Base-by-base conservation (phyloP, 306 rosid genomes). In the Pueraria montana region DNA sequence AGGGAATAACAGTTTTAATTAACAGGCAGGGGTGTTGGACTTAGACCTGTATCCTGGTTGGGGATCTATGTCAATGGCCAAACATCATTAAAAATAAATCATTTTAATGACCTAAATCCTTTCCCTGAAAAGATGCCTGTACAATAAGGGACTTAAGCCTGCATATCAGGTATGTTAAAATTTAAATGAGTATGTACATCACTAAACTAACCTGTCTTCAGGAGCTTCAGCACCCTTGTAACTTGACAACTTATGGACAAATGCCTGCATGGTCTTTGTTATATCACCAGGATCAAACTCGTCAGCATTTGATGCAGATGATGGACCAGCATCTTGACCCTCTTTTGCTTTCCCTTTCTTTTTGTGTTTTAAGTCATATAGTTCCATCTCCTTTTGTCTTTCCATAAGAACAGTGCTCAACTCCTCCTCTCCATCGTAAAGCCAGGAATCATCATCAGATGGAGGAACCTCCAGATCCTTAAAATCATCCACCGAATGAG, bases 221-320 rank as follows among this genome's bases (percentile, higher is more conserved):
- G 95, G 94, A 83, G 94, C 92, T 86, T 96, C 97, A 67, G 94
- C 99, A 74, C 99, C 98, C 85, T 96, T 76, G 77, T 87, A 94
- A 89, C 97, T 92, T 77, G 97, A 96, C 83, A 96, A 80, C 80
- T 84, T 91, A 61, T 87, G 84, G 80, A 96, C 95, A 91, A 96
- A 94, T 32, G 91, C 87, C 80, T 89, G 87, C 99, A 96, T 96
- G 84, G 88, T 78, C 72, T 94, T 91, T 11, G 92, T 91, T 56
- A 96, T 88, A 80, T 91, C 94, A 53, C 93, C 70, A 6, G 95
- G 95, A 85, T 90, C 87, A 84, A 89, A 86, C 69, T 81, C 95
- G 38, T 85, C 89, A 83, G 82, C 81, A 42, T 87, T 87, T 23
- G 79, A 88, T 82, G 91, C 79, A 49, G 91, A 84, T 18, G 92